phyloP scores from a whole-genome alignment of 768 basidiomycete species.

The Tylopilus sp. region DNA sequence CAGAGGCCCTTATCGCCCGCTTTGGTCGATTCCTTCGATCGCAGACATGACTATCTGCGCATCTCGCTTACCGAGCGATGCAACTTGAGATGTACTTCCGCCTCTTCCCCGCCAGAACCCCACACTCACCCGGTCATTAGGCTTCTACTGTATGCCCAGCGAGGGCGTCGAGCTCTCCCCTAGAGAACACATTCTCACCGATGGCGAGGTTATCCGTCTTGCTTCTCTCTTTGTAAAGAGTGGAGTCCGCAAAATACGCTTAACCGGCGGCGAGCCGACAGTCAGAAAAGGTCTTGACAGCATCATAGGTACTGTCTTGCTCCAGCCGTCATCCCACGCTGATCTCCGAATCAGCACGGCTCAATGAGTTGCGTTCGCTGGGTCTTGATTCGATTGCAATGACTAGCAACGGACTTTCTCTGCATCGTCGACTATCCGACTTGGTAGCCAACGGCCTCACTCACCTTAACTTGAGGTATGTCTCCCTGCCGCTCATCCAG shows the following conservation, averaged over 20 bases:
- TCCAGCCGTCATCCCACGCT: slow-evolving; percentile 4
- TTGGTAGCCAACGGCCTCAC: slow-evolving; percentile 71
- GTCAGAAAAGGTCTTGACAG: slow-evolving; percentile 71
- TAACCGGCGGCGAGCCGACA: slow-evolving; percentile 89
- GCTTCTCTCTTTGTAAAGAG: slow-evolving; percentile 73
- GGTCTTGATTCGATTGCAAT: slow-evolving; percentile 78
- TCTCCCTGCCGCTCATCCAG: neutral
- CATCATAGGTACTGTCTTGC: slow-evolving; percentile 51
- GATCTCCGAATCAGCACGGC: slow-evolving; percentile 47
- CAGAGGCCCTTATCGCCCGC: slow-evolving; percentile 45
- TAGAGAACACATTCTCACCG: slow-evolving; percentile 61
- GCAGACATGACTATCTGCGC: slow-evolving; percentile 82
- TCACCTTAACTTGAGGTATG: slow-evolving; percentile 65
- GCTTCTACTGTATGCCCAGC: slow-evolving; percentile 90
- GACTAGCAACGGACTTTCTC: slow-evolving; percentile 79
- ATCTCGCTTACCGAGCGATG: slow-evolving; percentile 86
- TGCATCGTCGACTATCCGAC: slow-evolving; percentile 68
- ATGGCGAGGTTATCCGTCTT: slow-evolving; percentile 71
- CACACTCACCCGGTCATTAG: slow-evolving; percentile 35
- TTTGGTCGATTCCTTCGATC: slow-evolving; percentile 62
- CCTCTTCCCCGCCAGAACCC: neutral
- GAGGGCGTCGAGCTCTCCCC: slow-evolving; percentile 78
- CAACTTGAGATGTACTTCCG: slow-evolving; percentile 71
- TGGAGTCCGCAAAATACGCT: slow-evolving; percentile 82
- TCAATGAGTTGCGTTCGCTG: slow-evolving; percentile 56